A percentile compares a stretch with the other conserved stretches of the same genome.
phyloP scores from a whole-genome alignment of 148 eudicot species.

The Spergularia bocconei region DNA sequence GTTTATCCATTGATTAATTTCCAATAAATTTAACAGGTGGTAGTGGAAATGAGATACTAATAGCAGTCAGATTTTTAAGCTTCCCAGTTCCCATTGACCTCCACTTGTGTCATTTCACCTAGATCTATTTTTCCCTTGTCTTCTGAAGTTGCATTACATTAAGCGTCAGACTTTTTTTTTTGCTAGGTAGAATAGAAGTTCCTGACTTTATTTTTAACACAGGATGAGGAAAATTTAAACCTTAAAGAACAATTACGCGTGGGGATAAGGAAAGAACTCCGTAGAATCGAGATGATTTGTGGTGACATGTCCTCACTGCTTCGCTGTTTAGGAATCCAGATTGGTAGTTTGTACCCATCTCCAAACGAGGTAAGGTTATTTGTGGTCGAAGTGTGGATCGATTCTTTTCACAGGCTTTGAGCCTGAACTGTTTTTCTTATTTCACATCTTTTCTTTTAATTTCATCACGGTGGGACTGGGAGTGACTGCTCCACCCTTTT shows the following conservation, averaged over 20 bases:
- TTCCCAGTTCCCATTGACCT: background rate
- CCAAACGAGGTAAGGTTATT: constrained; percentile 50
- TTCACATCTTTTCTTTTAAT: no score
- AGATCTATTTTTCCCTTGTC: background rate
- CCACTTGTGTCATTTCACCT: background rate
- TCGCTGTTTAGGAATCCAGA: constrained; percentile 52
- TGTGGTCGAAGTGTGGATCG: no score
- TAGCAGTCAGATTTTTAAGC: background rate
- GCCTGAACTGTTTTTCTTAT: no score
- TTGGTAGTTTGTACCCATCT: constrained; percentile 38
- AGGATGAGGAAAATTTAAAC: constrained; percentile 75
- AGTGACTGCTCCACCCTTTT: background rate
- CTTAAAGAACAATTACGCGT: constrained; percentile 63
- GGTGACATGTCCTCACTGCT: constrained; percentile 65
- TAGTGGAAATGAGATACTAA: background rate
- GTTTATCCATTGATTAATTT: background rate
- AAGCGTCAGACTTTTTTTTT: background rate
- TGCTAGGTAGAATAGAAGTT: background rate
- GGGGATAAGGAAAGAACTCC: constrained; percentile 53
- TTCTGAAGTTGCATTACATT: constrained; percentile 1
- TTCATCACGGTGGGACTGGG: background rate
- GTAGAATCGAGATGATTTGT: constrained; percentile 43
- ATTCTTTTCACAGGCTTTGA: background rate
- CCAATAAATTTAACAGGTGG: background rate
- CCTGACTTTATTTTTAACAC: constrained; percentile 5